Conservation (phyloP, 2,329 filamentous ascomycete genomes). For the Ceratocystis harringtonii region DNA sequence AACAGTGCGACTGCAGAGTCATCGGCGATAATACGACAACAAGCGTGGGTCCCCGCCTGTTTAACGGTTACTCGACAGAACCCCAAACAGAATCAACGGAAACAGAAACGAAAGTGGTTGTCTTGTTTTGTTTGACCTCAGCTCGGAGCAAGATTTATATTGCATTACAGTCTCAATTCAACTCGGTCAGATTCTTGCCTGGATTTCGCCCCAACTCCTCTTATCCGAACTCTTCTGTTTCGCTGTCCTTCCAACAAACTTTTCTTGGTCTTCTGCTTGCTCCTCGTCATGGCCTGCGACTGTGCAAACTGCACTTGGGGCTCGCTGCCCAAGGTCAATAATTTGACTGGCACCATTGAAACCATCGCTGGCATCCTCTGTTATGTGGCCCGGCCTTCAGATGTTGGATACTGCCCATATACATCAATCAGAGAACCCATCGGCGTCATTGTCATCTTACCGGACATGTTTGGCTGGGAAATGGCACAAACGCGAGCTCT, state of each 20-base stretch:
- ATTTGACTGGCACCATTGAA: slow-evolving; percentile 19
- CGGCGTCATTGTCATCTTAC: slow-evolving; percentile 36
- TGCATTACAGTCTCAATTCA: neutral
- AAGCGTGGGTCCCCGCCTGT: neutral
- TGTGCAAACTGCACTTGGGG: slow-evolving; percentile 20
- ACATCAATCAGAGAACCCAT: slow-evolving; percentile 21
- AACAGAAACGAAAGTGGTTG: neutral
- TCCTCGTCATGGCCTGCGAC: neutral
- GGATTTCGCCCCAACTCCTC: neutral
- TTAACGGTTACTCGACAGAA: slow-evolving; percentile 1
- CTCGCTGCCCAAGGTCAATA: slow-evolving; percentile 18
- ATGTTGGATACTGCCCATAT: slow-evolving; percentile 10
- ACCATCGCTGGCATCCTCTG: slow-evolving; percentile 20
- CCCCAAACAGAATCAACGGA: neutral
- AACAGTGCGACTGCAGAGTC: neutral
- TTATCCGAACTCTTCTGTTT: too few species aligned
- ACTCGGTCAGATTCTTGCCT: neutral
- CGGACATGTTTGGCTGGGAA: slow-evolving; percentile 39
- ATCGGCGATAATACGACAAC: neutral
- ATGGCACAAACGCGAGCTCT: slow-evolving; percentile 36
- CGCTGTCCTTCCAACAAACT: neutral
- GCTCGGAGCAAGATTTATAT: neutral
- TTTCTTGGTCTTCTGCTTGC: neutral
- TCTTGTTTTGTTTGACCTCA: neutral
- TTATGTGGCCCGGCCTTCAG: slow-evolving; percentile 20